Evolutionary conservation across 805 yeast species (phyloP).

Genomic region (Wickerhamiella qilinensis): DNA sequence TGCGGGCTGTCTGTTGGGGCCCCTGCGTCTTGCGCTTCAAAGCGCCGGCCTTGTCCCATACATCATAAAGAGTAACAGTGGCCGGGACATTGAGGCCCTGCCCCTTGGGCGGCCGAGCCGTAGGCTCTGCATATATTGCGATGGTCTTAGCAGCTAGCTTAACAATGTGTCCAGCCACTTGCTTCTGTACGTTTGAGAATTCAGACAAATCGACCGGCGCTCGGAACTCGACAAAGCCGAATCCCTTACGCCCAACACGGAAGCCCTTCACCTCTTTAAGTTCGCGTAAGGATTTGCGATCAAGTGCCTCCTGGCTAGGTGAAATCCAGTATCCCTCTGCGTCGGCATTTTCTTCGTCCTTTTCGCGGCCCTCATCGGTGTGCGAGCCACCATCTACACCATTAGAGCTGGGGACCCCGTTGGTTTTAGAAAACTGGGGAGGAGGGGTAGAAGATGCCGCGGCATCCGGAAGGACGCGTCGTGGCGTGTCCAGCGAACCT

Average conservation of each 20-base stretch:
- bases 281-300: constrained; percentile 41
- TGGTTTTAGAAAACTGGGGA: too few relatives aligned
- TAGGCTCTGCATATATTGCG: constrained; percentile 56
- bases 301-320: constrained; percentile 54
- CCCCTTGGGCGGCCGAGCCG: constrained; percentile 47
- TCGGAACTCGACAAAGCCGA: constrained; percentile 62
- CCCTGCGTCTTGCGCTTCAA: constrained; percentile 64
- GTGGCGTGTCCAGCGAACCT: neutral
- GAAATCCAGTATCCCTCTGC: constrained; percentile 77
- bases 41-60: constrained; percentile 64
- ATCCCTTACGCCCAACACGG: constrained; percentile 61
- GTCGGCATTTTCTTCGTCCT: constrained; percentile 32
- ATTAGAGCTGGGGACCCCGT: too few relatives aligned
- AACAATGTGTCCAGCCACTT: constrained; percentile 51
- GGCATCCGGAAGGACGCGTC: neutral
- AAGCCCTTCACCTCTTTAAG: constrained; percentile 48
- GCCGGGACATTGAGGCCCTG: constrained; percentile 74
- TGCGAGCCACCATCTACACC: too few relatives aligned
- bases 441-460: neutral
- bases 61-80: constrained; percentile 54
- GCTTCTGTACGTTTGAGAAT: constrained; percentile 37
- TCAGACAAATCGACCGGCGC: constrained; percentile 72
- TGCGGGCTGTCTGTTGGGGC: constrained; percentile 46
- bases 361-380: neutral
- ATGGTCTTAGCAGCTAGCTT: constrained; percentile 44